These are phyloP conservation scores for Cucurbita ficifolia DNA, from an alignment of 306 rosid species.

Conservation along the genomic window DNA sequence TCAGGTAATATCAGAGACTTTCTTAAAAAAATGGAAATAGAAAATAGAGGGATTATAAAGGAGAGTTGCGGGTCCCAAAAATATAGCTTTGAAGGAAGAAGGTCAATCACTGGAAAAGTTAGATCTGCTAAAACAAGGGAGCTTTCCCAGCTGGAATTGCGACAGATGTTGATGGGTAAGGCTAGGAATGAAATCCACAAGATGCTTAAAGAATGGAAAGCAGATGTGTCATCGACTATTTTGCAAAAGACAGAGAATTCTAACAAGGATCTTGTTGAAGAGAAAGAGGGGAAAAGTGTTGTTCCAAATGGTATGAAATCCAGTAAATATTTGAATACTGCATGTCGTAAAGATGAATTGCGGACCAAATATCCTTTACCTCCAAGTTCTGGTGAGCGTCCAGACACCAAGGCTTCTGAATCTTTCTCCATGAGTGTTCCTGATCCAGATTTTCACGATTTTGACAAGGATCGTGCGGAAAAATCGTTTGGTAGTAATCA, in stretches of 20 bases:
- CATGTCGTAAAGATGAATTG: conserved; percentile 10
- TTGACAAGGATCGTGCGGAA: conserved; percentile 68
- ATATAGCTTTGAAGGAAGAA: conserved; percentile 22
- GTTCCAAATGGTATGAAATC: conserved; percentile 16
- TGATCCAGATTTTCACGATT: conserved; percentile 88
- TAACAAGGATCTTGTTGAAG: conserved; percentile 18
- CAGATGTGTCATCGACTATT: conserved; percentile 14
- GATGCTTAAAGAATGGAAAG: conserved; percentile 37
- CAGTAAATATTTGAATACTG: conserved; percentile 5
- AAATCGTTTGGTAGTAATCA: conserved; percentile 54
- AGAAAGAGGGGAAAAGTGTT: conserved; percentile 10
- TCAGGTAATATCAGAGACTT: conserved; percentile 4
- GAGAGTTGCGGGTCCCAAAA: conserved; percentile 25
- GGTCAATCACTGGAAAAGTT: conserved; percentile 18
- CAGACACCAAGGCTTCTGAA: conserved; percentile 10
- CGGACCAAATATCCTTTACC: conserved; percentile 7
- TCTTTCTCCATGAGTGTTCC: conserved; percentile 52
- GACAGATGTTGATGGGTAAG: conserved; percentile 31
- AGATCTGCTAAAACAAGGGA: conserved; percentile 25
- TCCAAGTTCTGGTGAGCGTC: conserved; percentile 15
- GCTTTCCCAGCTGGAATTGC: conserved; percentile 22
- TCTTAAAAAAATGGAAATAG: conserved; percentile 13
- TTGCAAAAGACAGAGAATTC: conserved; percentile 9
- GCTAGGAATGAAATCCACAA: conserved; percentile 38
- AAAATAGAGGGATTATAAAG: conserved; percentile 15